These are phyloP conservation scores for Gastrolobium bilobum DNA, from an alignment of 306 rosid species.

Conservation along the genomic window DNA sequence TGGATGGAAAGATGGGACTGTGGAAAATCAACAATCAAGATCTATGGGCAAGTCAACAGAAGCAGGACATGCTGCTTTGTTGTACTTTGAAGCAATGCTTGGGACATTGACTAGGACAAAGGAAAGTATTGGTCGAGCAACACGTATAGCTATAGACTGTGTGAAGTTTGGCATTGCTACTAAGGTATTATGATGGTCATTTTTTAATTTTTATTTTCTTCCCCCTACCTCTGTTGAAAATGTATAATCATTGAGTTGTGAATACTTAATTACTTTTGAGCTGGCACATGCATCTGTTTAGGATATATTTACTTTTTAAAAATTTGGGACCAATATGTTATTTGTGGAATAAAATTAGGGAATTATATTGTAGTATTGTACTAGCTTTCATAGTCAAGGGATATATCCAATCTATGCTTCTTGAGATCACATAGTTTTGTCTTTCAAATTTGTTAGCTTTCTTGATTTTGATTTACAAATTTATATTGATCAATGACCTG, in stretches of 20 bases:
- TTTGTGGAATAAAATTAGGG: conserved; percentile 31
- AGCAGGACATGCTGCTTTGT: conserved; percentile 71
- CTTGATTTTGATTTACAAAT: background rate
- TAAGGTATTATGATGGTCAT: conserved; percentile 67
- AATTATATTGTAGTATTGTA: background rate
- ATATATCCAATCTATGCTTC: conserved; percentile 21
- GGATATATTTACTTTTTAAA: background rate
- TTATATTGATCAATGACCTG: conserved; percentile 18
- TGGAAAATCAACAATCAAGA: conserved; percentile 60
- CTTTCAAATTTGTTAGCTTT: conserved; percentile 20
- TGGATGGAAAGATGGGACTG: conserved; percentile 65
- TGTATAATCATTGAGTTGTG: conserved; percentile 30
- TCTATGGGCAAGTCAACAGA: conserved; percentile 71
- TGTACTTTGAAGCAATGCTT: conserved; percentile 88
- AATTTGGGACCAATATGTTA: background rate
- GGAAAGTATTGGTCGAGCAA: conserved; percentile 95
- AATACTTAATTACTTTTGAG: conserved; percentile 18
- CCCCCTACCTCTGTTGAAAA: background rate
- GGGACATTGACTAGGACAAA: conserved; percentile 91
- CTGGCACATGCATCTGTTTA: background rate
- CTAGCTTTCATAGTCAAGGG: conserved; percentile 28
- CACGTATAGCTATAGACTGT: conserved; percentile 94
- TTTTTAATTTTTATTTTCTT: conserved; percentile 21
- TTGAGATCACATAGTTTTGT: background rate
- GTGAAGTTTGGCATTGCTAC: conserved; percentile 85